Percentiles rank a stretch among this genome's conserved stretches.
Evolutionary conservation across 768 basidiomycete species (phyloP).

Genomic region (Boletus fagicola): DNA sequence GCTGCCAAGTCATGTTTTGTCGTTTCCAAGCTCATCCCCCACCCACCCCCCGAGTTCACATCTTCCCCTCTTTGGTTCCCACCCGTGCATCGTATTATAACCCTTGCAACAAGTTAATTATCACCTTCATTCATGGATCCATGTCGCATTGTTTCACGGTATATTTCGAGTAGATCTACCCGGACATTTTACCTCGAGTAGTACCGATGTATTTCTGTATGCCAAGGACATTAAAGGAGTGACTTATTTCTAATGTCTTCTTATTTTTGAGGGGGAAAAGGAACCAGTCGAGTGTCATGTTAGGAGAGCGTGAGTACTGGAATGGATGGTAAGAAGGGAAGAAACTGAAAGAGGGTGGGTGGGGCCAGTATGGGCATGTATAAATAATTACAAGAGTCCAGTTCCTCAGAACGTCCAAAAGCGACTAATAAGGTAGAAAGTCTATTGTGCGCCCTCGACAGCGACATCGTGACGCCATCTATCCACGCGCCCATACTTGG

Average conservation of each 20-base stretch:
- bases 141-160: constrained; percentile 35
- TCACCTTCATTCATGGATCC: constrained; percentile 30
- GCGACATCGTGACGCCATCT: constrained; percentile 79
- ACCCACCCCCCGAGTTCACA: neutral
- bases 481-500: constrained; percentile 71
- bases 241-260: constrained; percentile 33
- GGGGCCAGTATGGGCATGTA: neutral
- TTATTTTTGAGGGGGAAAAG: neutral
- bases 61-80: neutral
- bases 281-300: neutral
- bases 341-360: neutral
- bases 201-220: constrained; percentile 37
- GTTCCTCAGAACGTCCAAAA: constrained; percentile 8
- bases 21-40: constrained; percentile 12
- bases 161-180: constrained; percentile 38
- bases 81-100: constrained; percentile 27
- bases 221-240: constrained; percentile 36
- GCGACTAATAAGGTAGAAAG: constrained; percentile 7
- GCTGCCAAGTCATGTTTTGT: constrained; percentile 13
- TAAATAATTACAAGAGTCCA: constrained; percentile 12
- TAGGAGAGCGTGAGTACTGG: constrained; percentile 1
- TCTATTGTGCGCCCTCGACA: constrained; percentile 55
- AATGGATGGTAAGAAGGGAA: neutral
- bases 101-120: constrained; percentile 26
- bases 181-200: constrained; percentile 32